Evolutionary conservation across 768 basidiomycete species (phyloP), one percentile per base, ranked within the genome.

Genomic region (Amyloporia xantha): DNA sequence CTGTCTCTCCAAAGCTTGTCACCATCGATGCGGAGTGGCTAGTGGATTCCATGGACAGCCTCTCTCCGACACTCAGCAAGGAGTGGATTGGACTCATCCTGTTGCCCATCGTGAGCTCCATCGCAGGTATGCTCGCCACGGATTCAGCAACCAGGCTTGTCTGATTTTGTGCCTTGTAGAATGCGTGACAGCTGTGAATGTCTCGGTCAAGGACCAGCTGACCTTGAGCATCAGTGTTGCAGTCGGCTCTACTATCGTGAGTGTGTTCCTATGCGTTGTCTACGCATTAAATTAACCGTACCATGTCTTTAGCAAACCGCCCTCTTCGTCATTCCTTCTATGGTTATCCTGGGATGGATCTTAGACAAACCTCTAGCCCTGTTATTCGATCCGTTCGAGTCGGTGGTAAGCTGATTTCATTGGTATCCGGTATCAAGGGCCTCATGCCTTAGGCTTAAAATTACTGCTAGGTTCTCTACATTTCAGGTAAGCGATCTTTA

Each of bases 41-140:
- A 13, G 91, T 97, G 6, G 82, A 79, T 59, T 82, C 86, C 6
- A 90, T 96, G 79, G 79, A 91, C 61, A 82, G 80, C 33, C 71
- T 95, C 46, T 84, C 85, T 1, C 67, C 59, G 17, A 72, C 50
- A 10, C 79, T 98, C 53, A 84, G 80, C 60, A 87, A 88, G 54
- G 86, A 92, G 63, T 98, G 91, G 83, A 75, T 94, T 49, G 92
- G 84, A 13, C 69, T 97, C 28, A 91, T 98, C 56, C 62, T 98
- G 12, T 75, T 97, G 9, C 94, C 94, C 2, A 82, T 84, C 15
- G 85, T 94, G 35, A 85, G 81, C 27, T 85, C 84, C 12, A 72
- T 91, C 27, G 85, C 89, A 60, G 87, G 87, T 85, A 40, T 37
- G 67, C 49, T n/a, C 17, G 13, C n/a, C n/a, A 35, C 10, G 33